These are phyloP conservation scores for Raphidocelis subcapitata DNA, from an alignment of 139 green algal genomes.

Conservation along the genomic window DNA sequence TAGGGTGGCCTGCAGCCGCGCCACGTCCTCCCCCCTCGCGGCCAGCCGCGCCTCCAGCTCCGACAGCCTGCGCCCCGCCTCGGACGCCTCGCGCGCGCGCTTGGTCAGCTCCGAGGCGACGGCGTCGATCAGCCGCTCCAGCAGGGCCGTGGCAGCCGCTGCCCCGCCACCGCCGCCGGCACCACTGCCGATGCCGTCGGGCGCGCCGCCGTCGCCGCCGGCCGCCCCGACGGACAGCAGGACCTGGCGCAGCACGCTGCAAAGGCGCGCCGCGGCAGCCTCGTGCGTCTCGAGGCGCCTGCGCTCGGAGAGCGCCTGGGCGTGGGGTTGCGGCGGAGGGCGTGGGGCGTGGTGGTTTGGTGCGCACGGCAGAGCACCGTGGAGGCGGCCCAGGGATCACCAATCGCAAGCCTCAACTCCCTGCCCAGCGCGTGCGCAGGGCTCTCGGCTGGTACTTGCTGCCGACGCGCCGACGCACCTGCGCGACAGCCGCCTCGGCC, in stretches of 20 bases:
- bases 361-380: too few species aligned
- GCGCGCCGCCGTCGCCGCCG: background rate
- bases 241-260: constrained; percentile 21
- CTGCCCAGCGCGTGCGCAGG: too few species aligned
- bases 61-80: background rate
- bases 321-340: too few species aligned
- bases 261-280: background rate
- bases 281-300: constrained; percentile 17
- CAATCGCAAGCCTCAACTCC: too few species aligned
- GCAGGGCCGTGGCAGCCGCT: background rate
- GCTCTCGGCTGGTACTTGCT: too few species aligned
- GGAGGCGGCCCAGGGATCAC: too few species aligned
- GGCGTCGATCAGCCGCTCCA: constrained; percentile 11
- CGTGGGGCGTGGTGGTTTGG: too few species aligned
- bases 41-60: constrained; percentile 16
- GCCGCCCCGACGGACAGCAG: background rate
- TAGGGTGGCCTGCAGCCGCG: constrained; percentile 10
- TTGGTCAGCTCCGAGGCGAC: constrained; percentile 23
- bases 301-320: background rate
- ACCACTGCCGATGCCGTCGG: constrained; percentile 1
- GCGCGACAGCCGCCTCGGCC: too few species aligned
- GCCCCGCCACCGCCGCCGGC: background rate
- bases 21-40: constrained; percentile 18
- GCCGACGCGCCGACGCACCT: too few species aligned
- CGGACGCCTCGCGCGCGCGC: background rate